Evolutionary conservation across 2,329 filamentous ascomycete species (phyloP).

Genomic region (Septoria petroselini): DNA sequence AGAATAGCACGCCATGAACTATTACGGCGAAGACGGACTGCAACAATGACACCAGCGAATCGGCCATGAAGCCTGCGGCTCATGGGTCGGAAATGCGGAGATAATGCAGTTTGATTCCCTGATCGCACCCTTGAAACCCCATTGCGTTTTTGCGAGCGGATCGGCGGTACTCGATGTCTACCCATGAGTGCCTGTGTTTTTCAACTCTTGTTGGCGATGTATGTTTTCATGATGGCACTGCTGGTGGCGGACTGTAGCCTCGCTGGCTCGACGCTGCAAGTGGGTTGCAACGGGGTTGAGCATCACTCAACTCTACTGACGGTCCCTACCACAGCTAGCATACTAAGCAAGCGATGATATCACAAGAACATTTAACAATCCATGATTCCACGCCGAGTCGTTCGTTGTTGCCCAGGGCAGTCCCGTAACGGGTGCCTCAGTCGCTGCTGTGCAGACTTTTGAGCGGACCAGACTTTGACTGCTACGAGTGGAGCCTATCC

Average conservation of each 20-base stretch:
- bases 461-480: too few species aligned
- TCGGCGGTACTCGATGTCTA: slow-evolving; percentile 16
- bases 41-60: slow-evolving; percentile 15
- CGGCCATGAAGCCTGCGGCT: slow-evolving; percentile 12
- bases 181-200: slow-evolving; percentile 16
- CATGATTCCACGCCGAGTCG: background rate
- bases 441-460: too few species aligned
- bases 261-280: background rate
- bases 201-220: slow-evolving; percentile 12
- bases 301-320: slow-evolving; percentile 13
- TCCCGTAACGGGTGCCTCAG: too few species aligned
- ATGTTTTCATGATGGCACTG: slow-evolving; percentile 9
- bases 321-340: slow-evolving; percentile 18
- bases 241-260: slow-evolving; percentile 5
- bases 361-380: slow-evolving; percentile 15
- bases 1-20: slow-evolving; percentile 16
- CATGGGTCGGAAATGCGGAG: slow-evolving; percentile 11
- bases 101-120: slow-evolving; percentile 11
- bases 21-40: slow-evolving; percentile 16
- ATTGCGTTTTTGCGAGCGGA: slow-evolving; percentile 14
- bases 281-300: slow-evolving; percentile 8
- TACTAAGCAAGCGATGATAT: slow-evolving; percentile 17
- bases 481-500: too few species aligned
- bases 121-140: slow-evolving; percentile 8
- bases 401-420: too few species aligned